phyloP scores from a whole-genome alignment of 805 yeast species.

The Metschnikowia gruessii region DNA sequence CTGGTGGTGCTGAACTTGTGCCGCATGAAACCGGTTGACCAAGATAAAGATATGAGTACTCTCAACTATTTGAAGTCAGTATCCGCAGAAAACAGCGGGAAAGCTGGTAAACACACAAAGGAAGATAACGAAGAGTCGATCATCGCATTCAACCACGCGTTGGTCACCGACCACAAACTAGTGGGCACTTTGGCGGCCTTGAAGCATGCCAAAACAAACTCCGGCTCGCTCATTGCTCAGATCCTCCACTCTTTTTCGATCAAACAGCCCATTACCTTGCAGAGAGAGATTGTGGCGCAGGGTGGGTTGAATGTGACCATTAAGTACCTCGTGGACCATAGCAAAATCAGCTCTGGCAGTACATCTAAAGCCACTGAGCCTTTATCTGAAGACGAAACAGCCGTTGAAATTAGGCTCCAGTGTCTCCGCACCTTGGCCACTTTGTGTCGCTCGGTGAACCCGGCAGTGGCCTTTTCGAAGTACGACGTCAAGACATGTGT shows the following conservation, averaged over 20 bases:
- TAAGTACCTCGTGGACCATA: constrained; percentile 35
- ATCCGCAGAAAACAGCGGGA: constrained; percentile 16
- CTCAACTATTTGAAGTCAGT: constrained; percentile 37
- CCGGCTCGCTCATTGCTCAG: constrained; percentile 17
- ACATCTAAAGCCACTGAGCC: not conserved
- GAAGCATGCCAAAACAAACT: constrained; percentile 5
- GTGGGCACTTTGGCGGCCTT: constrained; percentile 14
- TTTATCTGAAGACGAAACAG: constrained; percentile 1
- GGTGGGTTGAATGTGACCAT: constrained; percentile 43
- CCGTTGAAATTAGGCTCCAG: constrained; percentile 21
- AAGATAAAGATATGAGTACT: constrained; percentile 30
- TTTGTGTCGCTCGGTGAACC: constrained; percentile 44
- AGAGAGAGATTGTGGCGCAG: constrained; percentile 43
- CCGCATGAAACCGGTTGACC: constrained; percentile 25
- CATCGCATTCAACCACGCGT: constrained; percentile 30
- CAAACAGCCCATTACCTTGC: constrained; percentile 23
- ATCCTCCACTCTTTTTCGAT: constrained; percentile 36
- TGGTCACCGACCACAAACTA: constrained; percentile 26
- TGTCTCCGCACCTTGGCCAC: constrained; percentile 46
- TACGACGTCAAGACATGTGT: constrained; percentile 41
- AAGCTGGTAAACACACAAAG: not conserved
- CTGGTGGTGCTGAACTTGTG: constrained; percentile 41
- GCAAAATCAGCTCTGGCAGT: constrained; percentile 28
- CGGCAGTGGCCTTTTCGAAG: constrained; percentile 39
- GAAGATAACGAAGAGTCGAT: constrained; percentile 9